A percentile compares a stretch with the other conserved stretches of the same genome.
Conservation (phyloP, 2,329 filamentous ascomycete genomes). For the Talaromyces sp. region DNA sequence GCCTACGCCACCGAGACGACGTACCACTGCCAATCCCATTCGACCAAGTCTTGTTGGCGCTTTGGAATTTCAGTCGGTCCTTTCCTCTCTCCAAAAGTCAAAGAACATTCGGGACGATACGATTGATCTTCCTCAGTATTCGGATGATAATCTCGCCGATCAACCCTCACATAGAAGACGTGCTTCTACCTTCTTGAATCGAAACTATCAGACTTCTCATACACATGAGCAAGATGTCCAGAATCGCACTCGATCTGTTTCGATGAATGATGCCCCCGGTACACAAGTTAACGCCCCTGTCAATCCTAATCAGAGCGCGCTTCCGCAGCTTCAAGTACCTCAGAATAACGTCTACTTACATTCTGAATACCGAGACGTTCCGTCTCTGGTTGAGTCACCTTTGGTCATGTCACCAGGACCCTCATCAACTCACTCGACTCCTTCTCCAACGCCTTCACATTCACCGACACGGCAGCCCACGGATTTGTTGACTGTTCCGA, state of each 20-base stretch:
- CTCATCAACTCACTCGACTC: constrained; percentile 29
- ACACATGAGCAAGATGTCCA: not conserved
- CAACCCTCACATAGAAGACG: constrained; percentile 17
- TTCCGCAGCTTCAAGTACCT: not conserved
- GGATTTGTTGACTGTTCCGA: constrained; percentile 39
- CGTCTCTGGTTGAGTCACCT: not conserved
- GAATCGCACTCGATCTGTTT: constrained; percentile 45
- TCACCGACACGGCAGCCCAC: constrained; percentile 29
- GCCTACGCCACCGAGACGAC: constrained; percentile 58
- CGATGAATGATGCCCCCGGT: constrained; percentile 45
- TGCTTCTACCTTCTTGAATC: constrained; percentile 12
- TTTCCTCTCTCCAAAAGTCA: constrained; percentile 79
- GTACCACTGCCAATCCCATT: constrained; percentile 74
- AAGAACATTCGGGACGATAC: constrained; percentile 67
- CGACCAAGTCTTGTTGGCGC: constrained; percentile 89
- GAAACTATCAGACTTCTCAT: constrained; percentile 23
- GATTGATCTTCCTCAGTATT: constrained; percentile 64
- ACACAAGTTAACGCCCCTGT: constrained; percentile 20
- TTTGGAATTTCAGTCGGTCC: constrained; percentile 83
- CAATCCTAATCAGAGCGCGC: not conserved
- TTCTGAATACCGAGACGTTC: not conserved
- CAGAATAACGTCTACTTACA: not conserved
- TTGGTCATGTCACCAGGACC: constrained; percentile 19
- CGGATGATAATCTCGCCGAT: constrained; percentile 9
- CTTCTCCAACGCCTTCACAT: constrained; percentile 5